Percentiles rank a stretch among this genome's conserved stretches.
Evolutionary conservation across 192 early-diverging fungal species (phyloP).

Genomic region (Geranomyces michiganensis): DNA sequence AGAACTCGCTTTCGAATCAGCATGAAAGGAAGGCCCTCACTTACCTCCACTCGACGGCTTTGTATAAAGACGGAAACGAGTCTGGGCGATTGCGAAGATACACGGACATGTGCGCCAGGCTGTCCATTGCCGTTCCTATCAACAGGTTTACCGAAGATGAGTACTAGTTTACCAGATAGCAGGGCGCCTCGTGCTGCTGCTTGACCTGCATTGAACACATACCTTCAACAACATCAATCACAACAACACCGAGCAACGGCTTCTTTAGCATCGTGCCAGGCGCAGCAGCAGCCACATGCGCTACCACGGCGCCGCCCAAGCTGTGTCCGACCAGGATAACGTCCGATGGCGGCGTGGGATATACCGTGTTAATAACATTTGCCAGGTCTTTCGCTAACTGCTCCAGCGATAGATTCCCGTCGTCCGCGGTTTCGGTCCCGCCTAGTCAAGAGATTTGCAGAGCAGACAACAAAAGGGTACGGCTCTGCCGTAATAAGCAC

Average conservation of each 20-base stretch:
- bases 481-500: too few relatives aligned
- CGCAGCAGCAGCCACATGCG: slow-evolving; percentile 22
- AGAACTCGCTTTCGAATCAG: not conserved
- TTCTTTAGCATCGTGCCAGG: slow-evolving; percentile 6
- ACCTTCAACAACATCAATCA: slow-evolving; percentile 54
- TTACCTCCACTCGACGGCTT: slow-evolving; percentile 52
- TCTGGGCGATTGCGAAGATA: slow-evolving; percentile 37
- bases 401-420: slow-evolving; percentile 34
- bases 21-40: not conserved
- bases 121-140: slow-evolving; percentile 47
- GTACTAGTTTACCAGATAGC: too few relatives aligned
- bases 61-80: slow-evolving; percentile 27
- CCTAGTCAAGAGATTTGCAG: too few relatives aligned
- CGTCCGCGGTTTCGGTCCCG: slow-evolving; percentile 26
- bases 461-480: too few relatives aligned
- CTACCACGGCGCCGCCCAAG: slow-evolving; percentile 50
- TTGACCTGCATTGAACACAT: too few relatives aligned
- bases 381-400: slow-evolving; percentile 40
- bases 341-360: slow-evolving; percentile 1
- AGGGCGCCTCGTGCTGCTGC: too few relatives aligned
- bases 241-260: slow-evolving; percentile 37
- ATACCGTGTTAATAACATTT: slow-evolving; percentile 23
- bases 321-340: slow-evolving; percentile 51
- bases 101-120: slow-evolving; percentile 40
- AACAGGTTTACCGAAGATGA: not conserved